Percentiles rank a stretch among this genome's conserved stretches.
Conservation (phyloP, 345 rosid species). For the Pugionium dolabratum region DNA sequence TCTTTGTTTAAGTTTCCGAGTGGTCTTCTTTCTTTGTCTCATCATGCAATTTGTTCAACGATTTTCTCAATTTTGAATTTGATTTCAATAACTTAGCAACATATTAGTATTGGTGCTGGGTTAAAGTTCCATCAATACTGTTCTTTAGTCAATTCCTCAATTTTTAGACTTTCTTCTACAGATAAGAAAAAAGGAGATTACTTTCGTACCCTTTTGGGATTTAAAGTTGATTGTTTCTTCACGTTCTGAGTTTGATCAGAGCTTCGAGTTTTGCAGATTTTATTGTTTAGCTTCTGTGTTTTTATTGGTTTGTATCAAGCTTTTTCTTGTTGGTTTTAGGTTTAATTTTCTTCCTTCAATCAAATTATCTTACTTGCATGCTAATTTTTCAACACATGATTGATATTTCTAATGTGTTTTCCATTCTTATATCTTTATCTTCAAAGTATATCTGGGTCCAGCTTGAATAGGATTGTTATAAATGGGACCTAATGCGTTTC, state of each 20-base stretch:
- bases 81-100: background rate
- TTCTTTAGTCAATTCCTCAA: constrained; percentile 31
- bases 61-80: constrained; percentile 8
- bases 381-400: constrained; percentile 32
- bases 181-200: background rate
- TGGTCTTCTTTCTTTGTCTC: background rate
- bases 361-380: constrained; percentile 30
- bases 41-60: constrained; percentile 6
- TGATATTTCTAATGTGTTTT: constrained; percentile 12
- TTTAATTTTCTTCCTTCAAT: background rate
- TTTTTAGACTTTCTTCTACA: constrained; percentile 16
- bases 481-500: background rate
- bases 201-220: constrained; percentile 15
- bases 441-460: background rate
- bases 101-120: background rate
- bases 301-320: constrained; percentile 5
- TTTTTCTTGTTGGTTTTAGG: constrained; percentile 22
- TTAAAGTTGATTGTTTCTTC: constrained; percentile 14
- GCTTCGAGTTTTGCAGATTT: constrained; percentile 13
- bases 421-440: constrained; percentile 14
- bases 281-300: background rate
- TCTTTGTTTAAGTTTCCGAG: constrained; percentile 7
- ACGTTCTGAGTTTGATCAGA: constrained; percentile 4
- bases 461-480: constrained; percentile 3
- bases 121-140: constrained; percentile 6